Conservation (phyloP, 371 early-diverging fungal species). For the Apophysomyces variabilis region DNA sequence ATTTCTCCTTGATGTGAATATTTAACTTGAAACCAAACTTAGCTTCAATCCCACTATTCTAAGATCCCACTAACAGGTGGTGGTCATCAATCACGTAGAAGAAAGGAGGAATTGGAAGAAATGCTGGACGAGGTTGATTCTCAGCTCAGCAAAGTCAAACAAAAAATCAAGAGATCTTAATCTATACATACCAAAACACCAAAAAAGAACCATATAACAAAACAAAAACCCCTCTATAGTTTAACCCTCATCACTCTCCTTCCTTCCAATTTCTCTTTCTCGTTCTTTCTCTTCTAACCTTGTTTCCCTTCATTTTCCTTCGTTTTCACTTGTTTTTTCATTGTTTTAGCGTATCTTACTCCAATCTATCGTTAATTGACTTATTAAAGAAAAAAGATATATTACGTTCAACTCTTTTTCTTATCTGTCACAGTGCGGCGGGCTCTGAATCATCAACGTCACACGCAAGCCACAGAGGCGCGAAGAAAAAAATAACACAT, state of each 20-base stretch:
- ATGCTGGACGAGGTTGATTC: constrained; percentile 58
- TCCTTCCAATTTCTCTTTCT: too few relatives aligned
- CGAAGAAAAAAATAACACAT: constrained; percentile 12
- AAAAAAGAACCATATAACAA: not conserved
- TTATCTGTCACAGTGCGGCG: not conserved
- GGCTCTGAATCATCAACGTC: constrained; percentile 6
- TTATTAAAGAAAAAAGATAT: too few relatives aligned
- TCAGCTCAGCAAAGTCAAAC: constrained; percentile 54
- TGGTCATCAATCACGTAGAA: constrained; percentile 50
- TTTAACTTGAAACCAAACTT: not conserved
- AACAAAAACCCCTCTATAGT: too few relatives aligned
- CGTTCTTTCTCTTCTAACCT: too few relatives aligned
- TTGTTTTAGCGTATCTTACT: not conserved
- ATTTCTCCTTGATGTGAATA: not conserved
- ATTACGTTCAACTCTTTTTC: too few relatives aligned
- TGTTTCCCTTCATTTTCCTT: too few relatives aligned
- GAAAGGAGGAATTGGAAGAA: constrained; percentile 58
- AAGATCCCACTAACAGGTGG: constrained; percentile 60
- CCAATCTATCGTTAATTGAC: not conserved
- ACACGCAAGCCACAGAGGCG: constrained; percentile 12
- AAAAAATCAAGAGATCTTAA: constrained; percentile 25
- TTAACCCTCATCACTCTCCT: too few relatives aligned
- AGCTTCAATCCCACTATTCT: constrained; percentile 56
- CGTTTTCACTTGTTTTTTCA: too few relatives aligned
- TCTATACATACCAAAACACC: not conserved